A percentile compares a stretch with the other conserved stretches of the same genome.
These are phyloP conservation scores for Candida sithepensis DNA, from an alignment of 805 yeast species.

Conservation along the genomic window DNA sequence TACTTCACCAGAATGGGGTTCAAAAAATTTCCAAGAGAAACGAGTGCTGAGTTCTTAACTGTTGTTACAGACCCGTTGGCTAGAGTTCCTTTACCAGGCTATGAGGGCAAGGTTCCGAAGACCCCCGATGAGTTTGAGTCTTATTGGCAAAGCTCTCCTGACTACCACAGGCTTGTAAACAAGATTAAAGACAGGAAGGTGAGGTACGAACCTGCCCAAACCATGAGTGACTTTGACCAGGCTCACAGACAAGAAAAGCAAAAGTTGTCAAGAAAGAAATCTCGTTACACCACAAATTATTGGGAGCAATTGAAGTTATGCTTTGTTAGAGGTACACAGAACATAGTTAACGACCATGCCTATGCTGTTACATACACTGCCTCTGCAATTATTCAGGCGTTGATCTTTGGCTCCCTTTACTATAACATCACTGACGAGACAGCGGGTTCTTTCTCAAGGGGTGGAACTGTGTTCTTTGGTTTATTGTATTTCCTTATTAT, in stretches of 20 bases:
- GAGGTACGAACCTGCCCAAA: conserved; percentile 28
- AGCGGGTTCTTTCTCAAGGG: conserved; percentile 56
- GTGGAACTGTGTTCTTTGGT: conserved; percentile 60
- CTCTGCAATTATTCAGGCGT: conserved; percentile 53
- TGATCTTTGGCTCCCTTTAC: conserved; percentile 59
- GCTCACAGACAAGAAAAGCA: conserved; percentile 34
- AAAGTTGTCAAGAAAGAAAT: conserved; percentile 37
- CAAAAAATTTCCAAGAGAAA: conserved; percentile 58
- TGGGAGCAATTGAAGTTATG: conserved; percentile 49
- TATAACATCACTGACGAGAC: conserved; percentile 49
- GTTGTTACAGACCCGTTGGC: conserved; percentile 65
- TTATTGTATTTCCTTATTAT: conserved; percentile 58
- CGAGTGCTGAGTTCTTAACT: conserved; percentile 66
- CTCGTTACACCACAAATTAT: conserved; percentile 39
- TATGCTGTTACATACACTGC: conserved; percentile 46
- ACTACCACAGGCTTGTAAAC: conserved; percentile 38
- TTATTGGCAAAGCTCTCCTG: conserved; percentile 56
- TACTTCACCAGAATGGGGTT: conserved; percentile 56
- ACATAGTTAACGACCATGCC: conserved; percentile 54
- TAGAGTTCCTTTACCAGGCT: conserved; percentile 47
- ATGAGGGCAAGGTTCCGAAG: conserved; percentile 48
- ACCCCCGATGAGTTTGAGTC: conserved; percentile 57
- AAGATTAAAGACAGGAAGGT: conserved; percentile 34
- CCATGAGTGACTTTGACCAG: conserved; percentile 28
- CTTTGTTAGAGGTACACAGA: conserved; percentile 49